These are phyloP conservation scores for Musa itinerans DNA, from an alignment of 176 grass and related monocot genomes.

Conservation along the genomic window DNA sequence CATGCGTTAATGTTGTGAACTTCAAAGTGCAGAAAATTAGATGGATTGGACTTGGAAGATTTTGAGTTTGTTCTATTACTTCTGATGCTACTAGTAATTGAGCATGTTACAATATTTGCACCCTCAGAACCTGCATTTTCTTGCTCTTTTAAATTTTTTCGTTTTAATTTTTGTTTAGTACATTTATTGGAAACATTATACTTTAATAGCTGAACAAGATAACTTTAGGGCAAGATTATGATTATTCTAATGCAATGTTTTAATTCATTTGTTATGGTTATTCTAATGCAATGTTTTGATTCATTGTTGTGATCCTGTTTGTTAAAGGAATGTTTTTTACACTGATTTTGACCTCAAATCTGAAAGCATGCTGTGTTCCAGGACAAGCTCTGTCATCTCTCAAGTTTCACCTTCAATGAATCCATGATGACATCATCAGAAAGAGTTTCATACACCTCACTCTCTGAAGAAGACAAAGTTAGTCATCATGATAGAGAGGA, in stretches of 20 bases:
- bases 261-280: background rate
- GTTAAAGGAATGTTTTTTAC: background rate
- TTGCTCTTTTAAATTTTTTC: background rate
- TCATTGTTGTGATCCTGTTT: background rate
- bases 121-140: too few species aligned
- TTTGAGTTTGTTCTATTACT: too few species aligned
- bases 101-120: too few species aligned
- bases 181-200: background rate
- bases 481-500: background rate
- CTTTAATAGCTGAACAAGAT: background rate
- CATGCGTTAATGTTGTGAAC: too few species aligned
- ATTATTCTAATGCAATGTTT: background rate
- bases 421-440: slow-evolving; percentile 8
- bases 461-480: slow-evolving; percentile 11
- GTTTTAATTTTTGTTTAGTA: background rate
- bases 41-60: too few species aligned
- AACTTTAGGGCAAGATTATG: too few species aligned
- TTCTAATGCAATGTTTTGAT: background rate
- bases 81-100: too few species aligned
- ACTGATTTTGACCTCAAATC: background rate
- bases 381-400: slow-evolving; percentile 2
- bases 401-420: background rate
- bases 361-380: background rate
- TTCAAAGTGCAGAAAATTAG: too few species aligned
- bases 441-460: slow-evolving; percentile 8